A percentile compares a stretch with the other conserved stretches of the same genome.
These are phyloP conservation scores for Geotrichum europaeum DNA, from an alignment of 1,139 yeast species.

Conservation along the genomic window DNA sequence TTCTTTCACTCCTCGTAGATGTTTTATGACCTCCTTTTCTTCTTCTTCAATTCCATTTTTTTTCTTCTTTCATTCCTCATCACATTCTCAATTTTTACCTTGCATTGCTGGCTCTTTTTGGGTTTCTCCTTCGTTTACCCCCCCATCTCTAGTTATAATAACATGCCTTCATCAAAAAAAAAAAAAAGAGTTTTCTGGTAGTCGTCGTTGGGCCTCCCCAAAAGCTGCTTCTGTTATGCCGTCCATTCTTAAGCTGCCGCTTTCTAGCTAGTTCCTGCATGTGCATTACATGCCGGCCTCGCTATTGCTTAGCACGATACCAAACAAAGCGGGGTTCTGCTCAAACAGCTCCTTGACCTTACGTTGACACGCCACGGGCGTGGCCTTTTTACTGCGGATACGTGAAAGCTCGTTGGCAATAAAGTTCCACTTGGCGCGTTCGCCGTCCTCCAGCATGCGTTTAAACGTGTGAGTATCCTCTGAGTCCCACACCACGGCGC, in stretches of 20 bases:
- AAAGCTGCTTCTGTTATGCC: too few relatives aligned
- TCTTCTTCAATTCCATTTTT: background rate
- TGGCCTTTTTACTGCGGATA: slow-evolving; percentile 50
- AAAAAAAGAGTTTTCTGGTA: background rate
- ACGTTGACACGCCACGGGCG: slow-evolving; percentile 53
- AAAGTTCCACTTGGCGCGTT: slow-evolving; percentile 63
- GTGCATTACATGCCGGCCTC: background rate
- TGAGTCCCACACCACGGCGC: slow-evolving; percentile 56
- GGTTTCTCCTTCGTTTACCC: background rate
- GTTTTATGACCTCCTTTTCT: background rate
- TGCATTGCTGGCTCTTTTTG: background rate
- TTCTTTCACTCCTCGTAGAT: background rate
- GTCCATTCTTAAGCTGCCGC: too few relatives aligned
- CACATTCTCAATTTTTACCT: background rate
- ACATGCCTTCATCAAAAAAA: background rate
- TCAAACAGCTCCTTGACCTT: slow-evolving; percentile 51
- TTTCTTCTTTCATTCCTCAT: background rate
- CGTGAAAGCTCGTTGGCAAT: slow-evolving; percentile 57
- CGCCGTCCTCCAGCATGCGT: slow-evolving; percentile 57
- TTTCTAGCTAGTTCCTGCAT: background rate
- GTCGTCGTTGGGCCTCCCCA: background rate
- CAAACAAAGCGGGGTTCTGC: slow-evolving; percentile 52
- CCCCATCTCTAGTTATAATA: background rate
- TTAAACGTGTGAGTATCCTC: slow-evolving; percentile 53
- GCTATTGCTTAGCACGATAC: slow-evolving; percentile 35